These are phyloP conservation scores for Edaphochlamys debaryana DNA, from an alignment of 139 green algal species.

Conservation along the genomic window DNA sequence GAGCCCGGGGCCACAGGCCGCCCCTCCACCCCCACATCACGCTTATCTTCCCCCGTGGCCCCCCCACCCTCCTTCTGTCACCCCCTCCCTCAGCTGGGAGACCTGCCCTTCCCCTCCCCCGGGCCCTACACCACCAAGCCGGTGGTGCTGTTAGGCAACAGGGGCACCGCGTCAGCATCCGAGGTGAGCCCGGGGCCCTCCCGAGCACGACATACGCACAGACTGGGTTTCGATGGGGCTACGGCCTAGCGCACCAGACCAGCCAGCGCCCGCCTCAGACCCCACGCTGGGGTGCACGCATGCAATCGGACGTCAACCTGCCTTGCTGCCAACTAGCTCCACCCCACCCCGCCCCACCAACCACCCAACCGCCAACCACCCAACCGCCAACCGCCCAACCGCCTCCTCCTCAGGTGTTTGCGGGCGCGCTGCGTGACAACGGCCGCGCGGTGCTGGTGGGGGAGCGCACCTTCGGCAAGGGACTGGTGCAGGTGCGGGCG, in stretches of 20 bases:
- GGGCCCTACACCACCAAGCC: constrained; percentile 55
- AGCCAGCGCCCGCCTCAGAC: too few relatives aligned
- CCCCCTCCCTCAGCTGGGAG: constrained; percentile 18
- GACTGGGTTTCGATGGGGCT: too few relatives aligned
- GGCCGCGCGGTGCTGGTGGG: constrained; percentile 52
- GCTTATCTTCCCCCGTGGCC: too few relatives aligned
- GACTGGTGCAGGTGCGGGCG: constrained; percentile 52
- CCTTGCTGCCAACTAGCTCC: too few relatives aligned
- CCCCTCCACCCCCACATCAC: too few relatives aligned
- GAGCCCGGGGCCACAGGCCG: not conserved
- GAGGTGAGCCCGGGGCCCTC: constrained; percentile 65
- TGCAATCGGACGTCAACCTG: too few relatives aligned
- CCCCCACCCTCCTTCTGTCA: not conserved
- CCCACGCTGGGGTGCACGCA: too few relatives aligned
- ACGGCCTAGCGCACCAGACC: too few relatives aligned
- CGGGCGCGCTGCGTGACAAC: constrained; percentile 67
- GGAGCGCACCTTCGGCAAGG: constrained; percentile 73
- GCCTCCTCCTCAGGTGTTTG: constrained; percentile 20
- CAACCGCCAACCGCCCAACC: too few relatives aligned
- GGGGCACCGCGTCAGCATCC: constrained; percentile 58
- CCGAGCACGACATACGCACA: too few relatives aligned
- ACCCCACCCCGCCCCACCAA: too few relatives aligned
- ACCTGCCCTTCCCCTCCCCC: constrained; percentile 47
- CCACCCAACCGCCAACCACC: too few relatives aligned
- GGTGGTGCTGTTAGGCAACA: constrained; percentile 66